Base-by-base conservation (phyloP, 805 yeast genomes). In the Saturnispora galanensis region DNA sequence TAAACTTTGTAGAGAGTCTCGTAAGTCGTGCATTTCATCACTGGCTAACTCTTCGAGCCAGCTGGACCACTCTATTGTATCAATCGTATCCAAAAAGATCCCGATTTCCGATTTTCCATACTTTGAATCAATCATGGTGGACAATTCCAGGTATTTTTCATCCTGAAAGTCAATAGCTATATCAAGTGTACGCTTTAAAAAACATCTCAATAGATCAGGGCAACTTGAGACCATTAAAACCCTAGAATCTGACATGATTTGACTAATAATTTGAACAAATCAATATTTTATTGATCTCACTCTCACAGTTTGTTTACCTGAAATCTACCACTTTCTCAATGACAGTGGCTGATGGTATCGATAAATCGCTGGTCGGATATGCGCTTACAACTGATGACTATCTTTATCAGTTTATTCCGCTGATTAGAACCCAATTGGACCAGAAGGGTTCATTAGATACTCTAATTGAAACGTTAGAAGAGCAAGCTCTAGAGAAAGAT, bases 331-430 rank as follows among this genome's bases (percentile, higher is more conserved):
- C 15, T 29, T 38, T 29, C 17, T 10, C 13, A 30, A 31, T 10
- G 11, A 18, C 16, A 26, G 34, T 13, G 13, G 9, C 10, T 16
- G 13, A 26, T 16, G 13, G 32, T 36, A 41, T 26, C 45, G 13
- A 16, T 8, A 26, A 28, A 2, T 36, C 45, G 10, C 40, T 59
- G 41, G 54, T 59, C 6, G 60, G 59, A 42, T 56, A 58, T 13
- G 71, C 79, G 1, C 56, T 74, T 30, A 63, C 69, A 39, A 74
- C 83, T 3, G 83, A 78, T 46, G 89, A 83, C 53, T 84, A 81
- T 59, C 60, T 86, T 34, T 95, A 86, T 50, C 86, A 84, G 59
- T 70, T 87, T 47, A 83, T 86, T 2, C 94, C 94, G 1, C 71
- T 84, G 13, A 71, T 86, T 50, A 77, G 76, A 53, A 72, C 77